Conservation (phyloP, 2,329 filamentous ascomycete genomes). For the Botrytis fabae region DNA sequence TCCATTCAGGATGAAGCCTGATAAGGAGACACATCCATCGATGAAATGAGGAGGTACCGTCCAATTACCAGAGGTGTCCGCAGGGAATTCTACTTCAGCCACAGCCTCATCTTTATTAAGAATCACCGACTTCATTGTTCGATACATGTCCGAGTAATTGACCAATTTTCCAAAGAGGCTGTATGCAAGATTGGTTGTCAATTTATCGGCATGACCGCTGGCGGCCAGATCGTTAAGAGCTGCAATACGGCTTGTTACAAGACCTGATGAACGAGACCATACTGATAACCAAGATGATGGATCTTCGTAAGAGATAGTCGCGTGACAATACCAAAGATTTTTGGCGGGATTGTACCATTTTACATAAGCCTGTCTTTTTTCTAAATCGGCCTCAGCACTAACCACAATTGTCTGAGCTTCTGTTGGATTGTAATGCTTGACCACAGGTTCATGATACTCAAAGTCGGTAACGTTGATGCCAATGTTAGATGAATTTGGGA, state of each 20-base stretch:
- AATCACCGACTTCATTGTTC: constrained; percentile 55
- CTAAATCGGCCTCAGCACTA: not conserved
- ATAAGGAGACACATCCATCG: not conserved
- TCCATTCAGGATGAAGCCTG: not conserved
- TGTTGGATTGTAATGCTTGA: not conserved
- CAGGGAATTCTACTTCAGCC: not conserved
- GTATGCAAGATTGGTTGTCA: constrained; percentile 65
- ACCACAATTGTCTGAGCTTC: not conserved
- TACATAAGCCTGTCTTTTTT: not conserved
- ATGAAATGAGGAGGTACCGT: not conserved
- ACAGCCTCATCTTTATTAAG: not conserved
- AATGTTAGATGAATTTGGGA: not conserved
- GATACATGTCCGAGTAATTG: constrained; percentile 53
- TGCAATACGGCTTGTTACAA: not conserved
- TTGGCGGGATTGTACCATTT: constrained; percentile 1
- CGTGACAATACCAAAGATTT: constrained; percentile 37
- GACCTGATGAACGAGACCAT: not conserved
- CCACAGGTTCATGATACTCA: not conserved
- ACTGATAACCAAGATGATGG: not conserved
- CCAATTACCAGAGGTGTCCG: not conserved
- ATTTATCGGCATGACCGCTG: not conserved
- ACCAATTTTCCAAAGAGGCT: constrained; percentile 62
- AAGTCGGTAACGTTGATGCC: not conserved
- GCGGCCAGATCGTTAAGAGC: not conserved
- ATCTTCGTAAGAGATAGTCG: not conserved